Evolutionary conservation across 768 basidiomycete genomes (phyloP).

Genomic region (Tricholoma sp.): DNA sequence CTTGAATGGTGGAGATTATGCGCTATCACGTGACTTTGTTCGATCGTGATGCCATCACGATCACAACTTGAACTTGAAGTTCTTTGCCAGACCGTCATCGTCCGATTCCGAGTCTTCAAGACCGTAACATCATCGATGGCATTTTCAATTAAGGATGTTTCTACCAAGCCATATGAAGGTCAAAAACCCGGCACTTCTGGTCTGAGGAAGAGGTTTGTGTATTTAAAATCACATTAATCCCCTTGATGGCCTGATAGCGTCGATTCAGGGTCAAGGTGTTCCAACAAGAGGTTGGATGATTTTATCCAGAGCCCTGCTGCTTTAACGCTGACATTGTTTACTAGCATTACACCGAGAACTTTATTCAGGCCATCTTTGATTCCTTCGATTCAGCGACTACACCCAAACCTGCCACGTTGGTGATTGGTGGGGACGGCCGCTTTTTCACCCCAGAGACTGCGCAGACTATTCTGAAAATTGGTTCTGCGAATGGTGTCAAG

Average conservation of each 20-base stretch:
- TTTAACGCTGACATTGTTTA: slow-evolving; percentile 8
- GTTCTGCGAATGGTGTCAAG: slow-evolving; percentile 87
- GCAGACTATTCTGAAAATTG: slow-evolving; percentile 90
- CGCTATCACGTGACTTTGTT: not conserved
- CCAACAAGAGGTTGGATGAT: slow-evolving; percentile 77
- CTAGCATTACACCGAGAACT: slow-evolving; percentile 99
- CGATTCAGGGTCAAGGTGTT: slow-evolving; percentile 87
- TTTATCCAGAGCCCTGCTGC: slow-evolving; percentile 4
- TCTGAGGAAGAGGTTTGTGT: slow-evolving; percentile 80
- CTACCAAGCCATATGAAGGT: slow-evolving; percentile 85
- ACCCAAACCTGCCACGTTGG: slow-evolving; percentile 76
- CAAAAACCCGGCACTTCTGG: slow-evolving; percentile 99
- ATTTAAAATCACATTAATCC: slow-evolving; percentile 7
- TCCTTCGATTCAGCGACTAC: slow-evolving; percentile 64
- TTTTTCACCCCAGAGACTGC: slow-evolving; percentile 83
- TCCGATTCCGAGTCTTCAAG: not conserved
- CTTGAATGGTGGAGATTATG: not conserved
- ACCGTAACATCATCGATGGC: slow-evolving; percentile 30
- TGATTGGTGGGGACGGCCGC: slow-evolving; percentile 96
- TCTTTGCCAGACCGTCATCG: not conserved
- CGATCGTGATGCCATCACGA: slow-evolving; percentile 17
- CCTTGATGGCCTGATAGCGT: slow-evolving; percentile 17
- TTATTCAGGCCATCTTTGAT: slow-evolving; percentile 89
- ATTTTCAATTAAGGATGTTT: slow-evolving; percentile 55
- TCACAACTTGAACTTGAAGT: not conserved